Base-by-base conservation (phyloP, 2,329 filamentous ascomycete species). In the Botryotinia narcissicola region DNA sequence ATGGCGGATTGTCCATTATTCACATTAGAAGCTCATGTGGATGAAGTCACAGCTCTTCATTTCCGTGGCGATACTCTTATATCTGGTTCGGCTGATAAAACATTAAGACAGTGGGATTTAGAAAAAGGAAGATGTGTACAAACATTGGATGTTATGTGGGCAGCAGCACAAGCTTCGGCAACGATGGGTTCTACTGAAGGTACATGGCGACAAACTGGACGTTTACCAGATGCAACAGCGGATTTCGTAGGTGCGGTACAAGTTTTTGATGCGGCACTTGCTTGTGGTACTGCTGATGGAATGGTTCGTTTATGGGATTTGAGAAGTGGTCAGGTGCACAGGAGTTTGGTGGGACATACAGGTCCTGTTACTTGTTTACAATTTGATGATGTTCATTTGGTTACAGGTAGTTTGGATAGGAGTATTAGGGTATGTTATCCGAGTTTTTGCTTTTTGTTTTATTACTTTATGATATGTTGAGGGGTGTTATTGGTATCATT, bases 241-340 rank as follows among this genome's bases (percentile, higher is more conserved):
- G 94, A 98, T 82, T 99, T 98, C 82, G 94, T 99, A 18, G 96
- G 96, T 40, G 93, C 96, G 8, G 81, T 99, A 74, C 96, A 99
- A 82, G 95, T 97, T 59, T 99, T 98, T 80, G 95, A 99, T 82
- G 93, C 95, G 22, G 96, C 96, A 20, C 86, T 99, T 75, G 96
- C 96, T 16, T 98, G 96, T 81, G 96, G 96, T 78, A 99, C 96
- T 20, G 96, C 96, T 0, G 96, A 99, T 81, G 96, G 96, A 60
- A 97, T 98, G 93, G 95, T 99, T 59, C 88, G 96, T 74, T 84
- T 99, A 48, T 99, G 96, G 96, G 96, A 99, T 90, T 84, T 99
- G 78, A 89, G 96, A 76, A 97, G 94, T 81, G 96, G 96, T 2
- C 95, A 98, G 83, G 96, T 99, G n/a, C 95, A 98, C 83, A 89